phyloP scores from a whole-genome alignment of 371 early-diverging fungal genomes.

The Mortierella sp. region DNA sequence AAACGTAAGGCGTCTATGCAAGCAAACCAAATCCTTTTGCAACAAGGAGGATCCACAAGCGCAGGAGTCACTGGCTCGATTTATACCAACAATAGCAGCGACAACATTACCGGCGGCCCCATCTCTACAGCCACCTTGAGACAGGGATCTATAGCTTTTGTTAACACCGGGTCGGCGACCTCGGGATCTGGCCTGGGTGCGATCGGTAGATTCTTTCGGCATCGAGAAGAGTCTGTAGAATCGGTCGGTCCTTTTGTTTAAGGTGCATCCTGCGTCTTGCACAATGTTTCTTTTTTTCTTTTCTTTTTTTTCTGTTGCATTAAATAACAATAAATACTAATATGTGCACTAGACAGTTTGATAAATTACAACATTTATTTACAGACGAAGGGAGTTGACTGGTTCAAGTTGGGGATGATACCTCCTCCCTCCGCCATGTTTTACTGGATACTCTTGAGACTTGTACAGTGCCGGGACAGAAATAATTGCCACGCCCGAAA shows the following conservation, averaged over 20 bases:
- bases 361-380: conserved; percentile 1
- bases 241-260: conserved; percentile 15
- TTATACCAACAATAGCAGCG: not conserved
- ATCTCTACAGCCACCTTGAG: not conserved
- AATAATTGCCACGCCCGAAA: no score
- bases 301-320: not conserved
- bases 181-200: conserved; percentile 22
- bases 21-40: conserved; percentile 14
- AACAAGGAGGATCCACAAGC: conserved; percentile 1
- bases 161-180: not conserved
- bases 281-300: not conserved
- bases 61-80: not conserved
- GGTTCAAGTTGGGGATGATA: no score
- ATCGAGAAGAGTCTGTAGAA: conserved; percentile 34
- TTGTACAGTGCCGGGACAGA: no score
- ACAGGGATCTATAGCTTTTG: not conserved
- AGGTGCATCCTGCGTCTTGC: not conserved
- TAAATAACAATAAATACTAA: not conserved
- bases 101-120: not conserved
- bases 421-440: no score
- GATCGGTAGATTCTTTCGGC: conserved; percentile 41
- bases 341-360: not conserved
- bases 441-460: no score
- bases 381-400: no score
- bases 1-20: conserved; percentile 31